A percentile compares a stretch with the other conserved stretches of the same genome.
These are phyloP conservation scores for Pontederia paniculata DNA, from an alignment of 176 grass and related monocot species.

Conservation along the genomic window DNA sequence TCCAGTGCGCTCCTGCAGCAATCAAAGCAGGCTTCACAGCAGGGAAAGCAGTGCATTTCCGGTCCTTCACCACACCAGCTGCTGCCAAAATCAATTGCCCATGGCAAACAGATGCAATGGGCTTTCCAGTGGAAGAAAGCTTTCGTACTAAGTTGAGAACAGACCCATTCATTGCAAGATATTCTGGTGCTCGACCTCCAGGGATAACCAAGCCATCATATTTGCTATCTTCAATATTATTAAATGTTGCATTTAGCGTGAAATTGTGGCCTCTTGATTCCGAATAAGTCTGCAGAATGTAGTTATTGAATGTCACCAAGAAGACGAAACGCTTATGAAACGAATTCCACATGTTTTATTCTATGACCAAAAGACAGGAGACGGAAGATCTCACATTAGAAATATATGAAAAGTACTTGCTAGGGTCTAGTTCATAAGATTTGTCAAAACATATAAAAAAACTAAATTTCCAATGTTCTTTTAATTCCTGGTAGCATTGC, in stretches of 20 bases:
- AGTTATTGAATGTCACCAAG: conserved; percentile 1
- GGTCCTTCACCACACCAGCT: conserved; percentile 42
- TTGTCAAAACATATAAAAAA: no score
- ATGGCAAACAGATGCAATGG: conserved; percentile 81
- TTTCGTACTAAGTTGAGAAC: conserved; percentile 46
- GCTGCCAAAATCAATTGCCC: conserved; percentile 85
- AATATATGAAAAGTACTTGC: no score
- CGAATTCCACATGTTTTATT: neutral
- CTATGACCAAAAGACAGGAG: no score
- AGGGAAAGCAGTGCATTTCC: conserved; percentile 60
- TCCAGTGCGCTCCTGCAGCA: conserved; percentile 74
- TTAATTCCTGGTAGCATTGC: no score
- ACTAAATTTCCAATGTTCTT: no score
- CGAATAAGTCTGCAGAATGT: conserved; percentile 48
- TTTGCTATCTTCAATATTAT: conserved; percentile 26
- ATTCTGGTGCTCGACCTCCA: conserved; percentile 81
- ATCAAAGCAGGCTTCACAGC: conserved; percentile 63
- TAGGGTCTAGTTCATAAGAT: no score
- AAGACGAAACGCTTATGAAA: conserved; percentile 5
- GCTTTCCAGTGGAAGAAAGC: conserved; percentile 44
- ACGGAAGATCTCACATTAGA: no score
- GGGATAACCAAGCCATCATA: conserved; percentile 86
- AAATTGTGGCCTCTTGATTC: conserved; percentile 92
- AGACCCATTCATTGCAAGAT: conserved; percentile 65
- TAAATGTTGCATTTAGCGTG: conserved; percentile 59